Evolutionary conservation across 352 stramenopile genomes (phyloP).

Genomic region (Stephanocyclus meneghinianus): DNA sequence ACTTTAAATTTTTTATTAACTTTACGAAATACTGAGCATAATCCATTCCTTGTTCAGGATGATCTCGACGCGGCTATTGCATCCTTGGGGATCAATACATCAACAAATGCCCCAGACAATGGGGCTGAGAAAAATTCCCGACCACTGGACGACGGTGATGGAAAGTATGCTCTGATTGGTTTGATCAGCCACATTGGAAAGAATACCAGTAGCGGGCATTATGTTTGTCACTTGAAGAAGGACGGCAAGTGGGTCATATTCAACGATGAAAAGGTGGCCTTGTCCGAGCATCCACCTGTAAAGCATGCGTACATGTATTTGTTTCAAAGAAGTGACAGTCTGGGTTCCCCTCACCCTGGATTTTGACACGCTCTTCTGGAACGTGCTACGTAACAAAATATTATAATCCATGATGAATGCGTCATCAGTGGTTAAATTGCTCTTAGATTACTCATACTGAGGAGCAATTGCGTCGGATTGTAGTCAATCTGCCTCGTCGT

Average conservation of each 20-base stretch:
- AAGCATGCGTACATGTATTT: constrained; percentile 96
- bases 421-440: constrained; percentile 25
- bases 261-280: constrained; percentile 98
- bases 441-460: constrained; percentile 47
- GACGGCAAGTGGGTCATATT: constrained; percentile 96
- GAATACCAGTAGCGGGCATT: constrained; percentile 97
- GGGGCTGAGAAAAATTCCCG: constrained; percentile 29
- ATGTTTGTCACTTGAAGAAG: constrained; percentile 98
- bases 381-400: neutral
- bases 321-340: constrained; percentile 80
- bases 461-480: constrained; percentile 63
- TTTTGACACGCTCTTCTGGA: constrained; percentile 42
- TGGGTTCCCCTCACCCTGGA: constrained; percentile 46
- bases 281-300: constrained; percentile 91
- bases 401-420: neutral
- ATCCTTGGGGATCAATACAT: constrained; percentile 76
- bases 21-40: neutral
- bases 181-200: constrained; percentile 98
- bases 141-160: constrained; percentile 73
- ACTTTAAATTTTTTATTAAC: constrained; percentile 6
- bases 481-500: constrained; percentile 64
- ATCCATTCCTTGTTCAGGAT: constrained; percentile 60
- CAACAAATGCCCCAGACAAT: constrained; percentile 26
- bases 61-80: constrained; percentile 90
- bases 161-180: constrained; percentile 93